Base-by-base conservation (phyloP, 2,329 filamentous ascomycete species). In the Colletotrichum chrysophilum region DNA sequence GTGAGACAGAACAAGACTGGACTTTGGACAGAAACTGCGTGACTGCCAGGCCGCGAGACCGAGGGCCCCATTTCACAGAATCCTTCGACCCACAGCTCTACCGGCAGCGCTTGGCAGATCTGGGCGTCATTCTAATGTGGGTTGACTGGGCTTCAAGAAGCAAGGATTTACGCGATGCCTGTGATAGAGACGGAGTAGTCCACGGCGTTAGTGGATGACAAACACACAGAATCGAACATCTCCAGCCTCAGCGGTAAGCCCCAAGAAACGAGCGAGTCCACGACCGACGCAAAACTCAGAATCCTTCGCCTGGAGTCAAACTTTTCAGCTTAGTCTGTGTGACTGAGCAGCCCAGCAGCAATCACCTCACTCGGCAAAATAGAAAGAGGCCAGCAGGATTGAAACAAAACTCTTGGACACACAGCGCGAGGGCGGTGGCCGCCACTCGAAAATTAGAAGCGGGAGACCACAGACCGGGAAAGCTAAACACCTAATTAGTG, bases 1-100 rank as follows among this genome's bases (percentile, higher is more conserved):
- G 30, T 66, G 38, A 66, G 64, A 66, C 24, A 66, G 8, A 60
- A 60, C 3, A 30, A 30, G 24, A 60, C 56, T n/a, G 26, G 26
- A 32, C 16, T 26, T 5, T 13, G n/a, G n/a, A 52, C 43, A 52
- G 10, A 21, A 21, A 52, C 43, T 52, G 43, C 43, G n/a, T 24
- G 43, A 24, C 43, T 52, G n/a, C 43, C 34, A 74, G 67, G 67
- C 48, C 18, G 16, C 32, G 24, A 48, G 8, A 26, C 24, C n/a
- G 16, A 32, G 32, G 32, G 58, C 24, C 32, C 52, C 34, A 52
- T 55, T 65, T 36, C 36, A n/a, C 60, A 24, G 32, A 71, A 75
- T 75, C 73, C 73, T 75, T 64, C 68, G 72, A 26, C 36, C 73
- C 61, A 62, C 69, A 24, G 14, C 8, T 58, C 24, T 43, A n/a